A percentile compares a stretch with the other conserved stretches of the same genome.
phyloP scores from a whole-genome alignment of 305 asterid genomes.

The Striga hermonthica region DNA sequence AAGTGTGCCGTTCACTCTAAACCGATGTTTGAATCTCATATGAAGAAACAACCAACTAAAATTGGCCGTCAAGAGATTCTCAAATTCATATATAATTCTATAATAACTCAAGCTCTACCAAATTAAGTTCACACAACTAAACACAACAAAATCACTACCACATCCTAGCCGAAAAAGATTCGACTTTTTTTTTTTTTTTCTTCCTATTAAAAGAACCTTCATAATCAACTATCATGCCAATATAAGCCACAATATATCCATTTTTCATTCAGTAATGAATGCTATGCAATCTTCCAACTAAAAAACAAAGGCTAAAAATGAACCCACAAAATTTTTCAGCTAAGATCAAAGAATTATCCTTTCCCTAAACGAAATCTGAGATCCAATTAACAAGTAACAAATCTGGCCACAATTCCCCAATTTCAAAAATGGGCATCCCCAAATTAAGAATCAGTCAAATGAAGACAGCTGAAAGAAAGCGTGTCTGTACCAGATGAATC shows the following conservation, averaged over 20 bases:
- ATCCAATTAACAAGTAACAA: not conserved
- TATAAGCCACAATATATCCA: too few relatives aligned
- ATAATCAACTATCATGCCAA: too few relatives aligned
- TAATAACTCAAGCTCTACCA: too few relatives aligned
- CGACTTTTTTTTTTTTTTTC: too few relatives aligned
- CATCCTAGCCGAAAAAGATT: too few relatives aligned
- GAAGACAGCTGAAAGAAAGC: not conserved
- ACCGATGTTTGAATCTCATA: too few relatives aligned
- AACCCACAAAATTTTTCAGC: not conserved
- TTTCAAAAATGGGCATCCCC: not conserved
- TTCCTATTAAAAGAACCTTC: too few relatives aligned
- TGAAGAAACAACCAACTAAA: too few relatives aligned
- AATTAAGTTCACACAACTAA: not conserved
- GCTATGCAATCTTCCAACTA: not conserved
- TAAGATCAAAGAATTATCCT: constrained; percentile 26
- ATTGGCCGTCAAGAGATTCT: too few relatives aligned
- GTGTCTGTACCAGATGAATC: constrained; percentile 53
- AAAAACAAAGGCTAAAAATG: too few relatives aligned
- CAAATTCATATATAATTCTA: too few relatives aligned
- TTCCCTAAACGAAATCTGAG: not conserved
- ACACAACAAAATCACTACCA: not conserved
- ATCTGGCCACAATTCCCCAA: not conserved
- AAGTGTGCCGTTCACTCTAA: too few relatives aligned
- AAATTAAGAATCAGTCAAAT: constrained; percentile 1
- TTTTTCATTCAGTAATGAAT: not conserved